Base-by-base conservation (phyloP, 495 filamentous ascomycete genomes). In the Xylaria flabelliformis region DNA sequence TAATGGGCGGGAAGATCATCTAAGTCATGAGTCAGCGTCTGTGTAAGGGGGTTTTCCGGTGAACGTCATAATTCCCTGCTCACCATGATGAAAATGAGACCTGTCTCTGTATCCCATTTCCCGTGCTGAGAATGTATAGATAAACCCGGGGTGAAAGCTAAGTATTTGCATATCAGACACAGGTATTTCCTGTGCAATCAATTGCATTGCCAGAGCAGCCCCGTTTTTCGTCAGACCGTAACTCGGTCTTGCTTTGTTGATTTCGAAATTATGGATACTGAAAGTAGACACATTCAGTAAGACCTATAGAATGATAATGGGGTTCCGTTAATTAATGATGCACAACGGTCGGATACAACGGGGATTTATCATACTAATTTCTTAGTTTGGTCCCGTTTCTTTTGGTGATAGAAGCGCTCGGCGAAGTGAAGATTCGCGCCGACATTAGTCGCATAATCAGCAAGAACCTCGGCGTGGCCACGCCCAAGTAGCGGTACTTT, bases 1-100 rank as follows among this genome's bases (percentile, higher is more conserved):
- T 85, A 88, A 15, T 83, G 70, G 5, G 74, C 85, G 0, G 86
- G 78, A 4, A 90, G 80, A 1, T 78, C 73, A 15, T 70, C 85
- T 86, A 21, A 55, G 69, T 8, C 8, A 32, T 34, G 56, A 55
- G 39, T 32, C n/a, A 42, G 55, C 9, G 24, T 24, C 41, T 24
- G 48, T 24, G 15, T 64, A 15, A n/a, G n/a, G n/a, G 69, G 19
- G 29, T 19, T 7, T 6, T 59, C 36, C 6, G 34, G 34, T 34
- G 0, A 4, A 10, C 26, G 32, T 10, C 15, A 59, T 36, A 5
- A 36, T 19, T n/a, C 51, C 51, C 51, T 26, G n/a, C 80, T 58
- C 74, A 85, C 83, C 76, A 66, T 84, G 75, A 53, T 85, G 84
- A 4, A 67, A 44, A 1, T 74, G 8, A 2, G 32, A 29, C 0